Percentiles rank a stretch among this genome's conserved stretches.
phyloP scores from a whole-genome alignment of 345 rosid genomes.

The Rubroshorea leprosula region DNA sequence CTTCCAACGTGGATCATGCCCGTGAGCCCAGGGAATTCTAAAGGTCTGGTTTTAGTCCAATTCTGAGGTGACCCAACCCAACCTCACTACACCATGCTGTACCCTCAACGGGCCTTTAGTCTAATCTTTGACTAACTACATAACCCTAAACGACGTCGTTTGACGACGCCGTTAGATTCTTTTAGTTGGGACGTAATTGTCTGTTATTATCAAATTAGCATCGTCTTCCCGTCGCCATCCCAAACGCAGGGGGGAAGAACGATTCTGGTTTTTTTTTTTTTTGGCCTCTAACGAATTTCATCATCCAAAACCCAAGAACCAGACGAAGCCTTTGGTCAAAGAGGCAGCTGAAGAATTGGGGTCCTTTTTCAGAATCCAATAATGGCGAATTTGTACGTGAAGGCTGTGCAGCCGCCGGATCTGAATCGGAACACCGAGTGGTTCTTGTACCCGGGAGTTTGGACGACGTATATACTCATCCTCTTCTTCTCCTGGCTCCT shows the following conservation, averaged over 20 bases:
- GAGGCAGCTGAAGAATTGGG: not conserved
- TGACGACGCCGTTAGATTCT: too few relatives aligned
- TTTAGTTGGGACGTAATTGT: too few relatives aligned
- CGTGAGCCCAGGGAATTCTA: too few relatives aligned
- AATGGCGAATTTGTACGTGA: slow-evolving; percentile 58
- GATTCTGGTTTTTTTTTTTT: not conserved
- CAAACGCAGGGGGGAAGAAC: not conserved
- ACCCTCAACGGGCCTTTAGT: too few relatives aligned
- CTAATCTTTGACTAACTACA: too few relatives aligned
- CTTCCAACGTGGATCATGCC: too few relatives aligned
- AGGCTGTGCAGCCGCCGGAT: slow-evolving; percentile 67
- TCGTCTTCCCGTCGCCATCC: not conserved
- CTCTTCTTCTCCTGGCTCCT: slow-evolving; percentile 70
- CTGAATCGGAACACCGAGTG: slow-evolving; percentile 80
- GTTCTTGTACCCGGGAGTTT: slow-evolving; percentile 82
- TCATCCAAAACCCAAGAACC: not conserved
- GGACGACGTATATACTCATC: slow-evolving; percentile 70
- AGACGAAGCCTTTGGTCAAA: too few relatives aligned
- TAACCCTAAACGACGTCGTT: too few relatives aligned
- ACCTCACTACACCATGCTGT: too few relatives aligned
- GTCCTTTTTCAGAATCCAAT: not conserved
- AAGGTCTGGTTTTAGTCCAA: too few relatives aligned
- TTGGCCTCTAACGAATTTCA: not conserved
- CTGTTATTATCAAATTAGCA: too few relatives aligned
- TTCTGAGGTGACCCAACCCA: too few relatives aligned